Base-by-base conservation (phyloP, 163 green algal genomes). In the Chloromonas sp. region DNA sequence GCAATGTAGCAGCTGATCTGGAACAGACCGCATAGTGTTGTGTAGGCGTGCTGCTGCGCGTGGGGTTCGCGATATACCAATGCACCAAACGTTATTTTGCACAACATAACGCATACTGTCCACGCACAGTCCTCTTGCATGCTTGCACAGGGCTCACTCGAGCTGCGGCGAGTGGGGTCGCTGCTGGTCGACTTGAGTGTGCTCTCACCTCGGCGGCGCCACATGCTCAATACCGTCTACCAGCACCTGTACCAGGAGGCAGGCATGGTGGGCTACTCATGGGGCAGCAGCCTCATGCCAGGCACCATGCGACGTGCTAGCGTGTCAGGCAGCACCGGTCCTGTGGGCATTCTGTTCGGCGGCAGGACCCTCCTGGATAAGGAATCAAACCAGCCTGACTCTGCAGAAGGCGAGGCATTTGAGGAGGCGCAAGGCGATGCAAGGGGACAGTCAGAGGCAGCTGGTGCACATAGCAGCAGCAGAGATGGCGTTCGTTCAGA, bases 191-290 rank as follows among this genome's bases (percentile, higher is more conserved):
- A 79, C 71, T 14, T 79, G 5, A 14, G 71, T 58, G 5, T 14
- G 13, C 71, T 79, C 13, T 58, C 71, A 36, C 14, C 71, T 5
- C 71, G 14, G 13, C 71, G 14, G 2, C 71, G 14, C 71, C 71
- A 79, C 71, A 79, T 79, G 71, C 71, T 79, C 13, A 36, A 79
- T 14, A 58, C 71, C 71, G 11, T 79, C 13, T 79, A 79, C 14
- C 71, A 79, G 71, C 71, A 79, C 13, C 71, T 79, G 5, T 79
- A 79, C 71, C 71, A 79, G 71, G 71, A 79, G 14, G 71, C 13
- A 14, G 71, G 71, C 71, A 59, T 79, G 11, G 71, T 79, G 71
- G 71, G 71, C 71, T 79, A 59, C 71, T 14, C 71, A 5, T 74
- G 66, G 66, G 66, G 66, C 5, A 5, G 66, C 66, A 74, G 36